Base-by-base conservation (phyloP, 2,329 filamentous ascomycete genomes). In the Rutstroemia sydowiana region DNA sequence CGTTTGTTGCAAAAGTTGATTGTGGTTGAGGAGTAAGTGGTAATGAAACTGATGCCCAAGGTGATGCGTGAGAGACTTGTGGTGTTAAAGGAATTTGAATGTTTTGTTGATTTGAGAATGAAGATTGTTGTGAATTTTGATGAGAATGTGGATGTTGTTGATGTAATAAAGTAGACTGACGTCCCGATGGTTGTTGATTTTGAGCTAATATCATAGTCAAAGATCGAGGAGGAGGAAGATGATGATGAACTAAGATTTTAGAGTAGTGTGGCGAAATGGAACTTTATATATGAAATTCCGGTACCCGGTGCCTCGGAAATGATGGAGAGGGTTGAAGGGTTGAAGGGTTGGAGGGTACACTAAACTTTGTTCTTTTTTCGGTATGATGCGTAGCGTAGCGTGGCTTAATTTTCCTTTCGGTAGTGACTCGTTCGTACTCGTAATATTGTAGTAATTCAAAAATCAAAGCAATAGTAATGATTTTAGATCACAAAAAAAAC, bases 1-100 rank as follows among this genome's bases (percentile, higher is more conserved):
- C 21, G 55, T 61, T 52, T 51, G 57, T 34, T 18, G 34, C 16
- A 7, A 41, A 46, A 4, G 42, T 26, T 20, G 34, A 23, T 6
- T 45, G 34, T 41, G 48, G 14, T 4, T 45, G 34, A 23, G 48
- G 18, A 30, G 48, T 41, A 4, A 45, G 26, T n/a, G 34, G 43
- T 36, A 45, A 28, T 20, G 43, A 34, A 21, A 31, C 13, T n/a
- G 48, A 3, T 10, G 23, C 34, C 21, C 21, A 37, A 50, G 48
- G 31, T 18, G 44, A 39, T 13, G 40, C 8, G 21, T 41, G 21
- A 41, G 18, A 6, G 13, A 21, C 16, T 41, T 41, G 39, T 3
- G 39, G 39, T 41, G 39, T 41, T 41, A 21, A 40, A 7, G 37
- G 16, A 3, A 36, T 36, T 18, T n/a, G 21, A 20, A 18, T 7